Conservation (phyloP, 1,139 yeast species). For the Lodderomyces jiufengensis region DNA sequence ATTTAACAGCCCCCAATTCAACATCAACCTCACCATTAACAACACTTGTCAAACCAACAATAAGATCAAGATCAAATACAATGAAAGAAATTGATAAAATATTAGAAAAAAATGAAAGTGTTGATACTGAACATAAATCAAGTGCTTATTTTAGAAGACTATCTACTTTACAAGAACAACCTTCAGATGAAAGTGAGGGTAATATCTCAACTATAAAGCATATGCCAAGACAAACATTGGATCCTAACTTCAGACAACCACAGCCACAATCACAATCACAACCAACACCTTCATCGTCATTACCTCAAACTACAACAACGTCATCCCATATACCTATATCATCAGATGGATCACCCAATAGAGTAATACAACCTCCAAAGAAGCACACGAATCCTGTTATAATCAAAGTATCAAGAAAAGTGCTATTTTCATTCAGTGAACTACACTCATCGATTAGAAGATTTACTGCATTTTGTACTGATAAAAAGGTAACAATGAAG, state of each 20-base stretch:
- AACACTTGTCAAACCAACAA: slow-evolving; percentile 9
- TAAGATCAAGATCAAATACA: slow-evolving; percentile 38
- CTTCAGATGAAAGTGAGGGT: slow-evolving; percentile 26
- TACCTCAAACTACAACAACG: background rate
- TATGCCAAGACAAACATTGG: slow-evolving; percentile 8
- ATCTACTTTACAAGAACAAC: slow-evolving; percentile 64
- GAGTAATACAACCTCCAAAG: slow-evolving; percentile 8
- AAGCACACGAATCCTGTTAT: slow-evolving; percentile 25
- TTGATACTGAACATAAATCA: slow-evolving; percentile 46
- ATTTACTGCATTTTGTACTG: slow-evolving; percentile 64
- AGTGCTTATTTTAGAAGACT: slow-evolving; percentile 70
- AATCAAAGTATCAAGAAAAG: slow-evolving; percentile 52
- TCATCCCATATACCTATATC: slow-evolving; percentile 1
- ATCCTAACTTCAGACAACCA: slow-evolving; percentile 2
- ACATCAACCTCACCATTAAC: slow-evolving; percentile 13
- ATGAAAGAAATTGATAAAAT: slow-evolving; percentile 38
- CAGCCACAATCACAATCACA: background rate
- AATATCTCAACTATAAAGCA: slow-evolving; percentile 5
- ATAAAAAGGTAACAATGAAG: slow-evolving; percentile 56
- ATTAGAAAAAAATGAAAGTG: slow-evolving; percentile 38
- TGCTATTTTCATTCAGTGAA: slow-evolving; percentile 62
- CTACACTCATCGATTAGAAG: slow-evolving; percentile 66
- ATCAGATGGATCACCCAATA: slow-evolving; percentile 11
- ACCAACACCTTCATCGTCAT: background rate
- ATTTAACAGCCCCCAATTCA: slow-evolving; percentile 10